Percentiles rank a stretch among this genome's conserved stretches.
Evolutionary conservation across 345 rosid species (phyloP).

Genomic region (Camelina hispida): DNA sequence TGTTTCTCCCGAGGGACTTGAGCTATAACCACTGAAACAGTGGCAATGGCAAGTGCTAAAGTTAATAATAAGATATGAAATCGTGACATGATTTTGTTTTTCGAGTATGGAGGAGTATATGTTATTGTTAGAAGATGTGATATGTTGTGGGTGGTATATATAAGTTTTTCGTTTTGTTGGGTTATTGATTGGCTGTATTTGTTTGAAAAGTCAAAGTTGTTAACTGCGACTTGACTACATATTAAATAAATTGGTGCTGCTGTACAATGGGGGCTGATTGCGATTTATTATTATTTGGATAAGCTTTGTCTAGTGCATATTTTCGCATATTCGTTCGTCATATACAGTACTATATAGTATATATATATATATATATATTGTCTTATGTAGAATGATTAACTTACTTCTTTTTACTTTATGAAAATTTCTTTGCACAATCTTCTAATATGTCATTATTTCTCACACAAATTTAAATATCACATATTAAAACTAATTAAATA

Average conservation of each 20-base stretch:
- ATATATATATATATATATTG: background rate
- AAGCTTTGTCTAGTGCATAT: slow-evolving; percentile 13
- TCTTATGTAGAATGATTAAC: background rate
- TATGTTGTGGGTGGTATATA: slow-evolving; percentile 12
- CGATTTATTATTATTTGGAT: slow-evolving; percentile 22
- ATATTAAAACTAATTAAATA: too few species aligned
- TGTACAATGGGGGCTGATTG: background rate
- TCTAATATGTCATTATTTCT: too few species aligned
- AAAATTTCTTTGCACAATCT: too few species aligned
- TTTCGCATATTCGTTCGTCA: slow-evolving; percentile 24
- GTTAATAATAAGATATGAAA: background rate
- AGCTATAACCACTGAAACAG: slow-evolving; percentile 26
- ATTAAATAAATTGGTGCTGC: background rate
- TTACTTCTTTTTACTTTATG: background rate
- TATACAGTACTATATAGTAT: background rate
- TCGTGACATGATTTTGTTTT: slow-evolving; percentile 23
- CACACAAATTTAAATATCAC: too few species aligned
- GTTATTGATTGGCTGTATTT: slow-evolving; percentile 5
- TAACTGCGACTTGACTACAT: slow-evolving; percentile 30
- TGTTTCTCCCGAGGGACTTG: slow-evolving; percentile 46
- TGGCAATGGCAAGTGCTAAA: slow-evolving; percentile 29
- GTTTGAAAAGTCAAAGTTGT: slow-evolving; percentile 41
- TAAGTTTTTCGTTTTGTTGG: background rate
- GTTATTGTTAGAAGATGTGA: background rate
- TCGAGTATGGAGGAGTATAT: slow-evolving; percentile 4